phyloP scores from a whole-genome alignment of 768 basidiomycete genomes.

The Suillus sp. region DNA sequence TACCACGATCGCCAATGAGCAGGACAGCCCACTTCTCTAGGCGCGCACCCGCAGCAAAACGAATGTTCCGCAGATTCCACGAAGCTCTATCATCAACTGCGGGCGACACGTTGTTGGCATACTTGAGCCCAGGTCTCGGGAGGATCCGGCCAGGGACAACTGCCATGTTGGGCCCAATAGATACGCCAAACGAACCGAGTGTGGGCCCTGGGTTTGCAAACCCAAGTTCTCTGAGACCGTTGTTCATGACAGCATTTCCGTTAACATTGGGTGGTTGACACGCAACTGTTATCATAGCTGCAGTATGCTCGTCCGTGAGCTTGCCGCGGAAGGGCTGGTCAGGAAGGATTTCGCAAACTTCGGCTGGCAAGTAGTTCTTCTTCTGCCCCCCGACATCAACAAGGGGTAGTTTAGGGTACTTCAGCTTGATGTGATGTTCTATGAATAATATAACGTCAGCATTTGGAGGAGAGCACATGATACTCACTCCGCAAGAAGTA shows the following conservation, averaged over 20 bases:
- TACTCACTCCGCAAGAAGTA: conserved; percentile 51
- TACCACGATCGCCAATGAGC: conserved; percentile 59
- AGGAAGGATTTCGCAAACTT: conserved; percentile 50
- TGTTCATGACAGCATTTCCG: conserved; percentile 43
- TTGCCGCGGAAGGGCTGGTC: conserved; percentile 50
- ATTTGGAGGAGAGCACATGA: neutral
- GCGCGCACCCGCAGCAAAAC: conserved; percentile 58
- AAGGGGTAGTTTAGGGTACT: conserved; percentile 43
- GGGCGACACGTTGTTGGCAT: conserved; percentile 32
- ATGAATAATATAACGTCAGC: conserved; percentile 5
- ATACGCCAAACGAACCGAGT: conserved; percentile 47
- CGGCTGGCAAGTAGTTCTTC: conserved; percentile 45
- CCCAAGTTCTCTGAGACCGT: conserved; percentile 47
- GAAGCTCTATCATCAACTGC: conserved; percentile 48
- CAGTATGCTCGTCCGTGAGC: conserved; percentile 54
- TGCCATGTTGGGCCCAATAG: conserved; percentile 50
- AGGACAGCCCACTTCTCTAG: conserved; percentile 70
- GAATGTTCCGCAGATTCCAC: conserved; percentile 57
- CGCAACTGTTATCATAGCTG: conserved; percentile 51
- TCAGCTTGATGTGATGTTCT: conserved; percentile 48
- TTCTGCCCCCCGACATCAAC: conserved; percentile 51
- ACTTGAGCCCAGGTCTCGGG: conserved; percentile 44
- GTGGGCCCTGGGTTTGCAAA: conserved; percentile 36
- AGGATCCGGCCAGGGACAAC: conserved; percentile 58
- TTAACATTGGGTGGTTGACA: conserved; percentile 54